Percentiles rank a stretch among this genome's conserved stretches.
Evolutionary conservation across 2,329 filamentous ascomycete species (phyloP).

Genomic region (Epichloe festucae): DNA sequence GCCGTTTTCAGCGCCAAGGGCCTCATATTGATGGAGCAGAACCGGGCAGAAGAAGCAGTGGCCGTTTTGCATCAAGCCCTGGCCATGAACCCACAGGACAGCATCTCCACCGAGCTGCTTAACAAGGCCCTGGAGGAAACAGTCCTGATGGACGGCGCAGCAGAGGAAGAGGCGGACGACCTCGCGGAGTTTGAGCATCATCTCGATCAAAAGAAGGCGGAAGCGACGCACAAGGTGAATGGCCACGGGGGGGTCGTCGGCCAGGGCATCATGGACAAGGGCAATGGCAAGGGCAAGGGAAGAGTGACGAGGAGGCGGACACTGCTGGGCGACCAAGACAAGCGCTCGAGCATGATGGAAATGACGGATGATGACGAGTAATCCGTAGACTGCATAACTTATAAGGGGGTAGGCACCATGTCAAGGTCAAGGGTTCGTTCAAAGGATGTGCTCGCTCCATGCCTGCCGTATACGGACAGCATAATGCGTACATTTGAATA

Average conservation of each 20-base stretch:
- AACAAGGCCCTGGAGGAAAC: constrained; percentile 58
- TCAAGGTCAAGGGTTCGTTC: too few relatives aligned
- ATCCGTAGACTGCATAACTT: too few relatives aligned
- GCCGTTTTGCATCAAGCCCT: constrained; percentile 74
- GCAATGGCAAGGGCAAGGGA: constrained; percentile 29
- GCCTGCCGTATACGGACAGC: background rate
- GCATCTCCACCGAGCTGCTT: constrained; percentile 66
- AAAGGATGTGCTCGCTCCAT: background rate
- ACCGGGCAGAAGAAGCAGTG: constrained; percentile 63
- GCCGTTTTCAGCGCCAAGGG: constrained; percentile 73
- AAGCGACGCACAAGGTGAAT: constrained; percentile 27
- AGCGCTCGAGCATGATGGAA: constrained; percentile 39
- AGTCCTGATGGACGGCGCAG: constrained; percentile 30
- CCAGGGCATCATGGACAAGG: constrained; percentile 22
- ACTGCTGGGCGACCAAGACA: constrained; percentile 21
- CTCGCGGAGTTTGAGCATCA: constrained; percentile 39
- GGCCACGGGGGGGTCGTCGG: constrained; percentile 12
- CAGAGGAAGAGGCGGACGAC: constrained; percentile 33
- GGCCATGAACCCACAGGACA: constrained; percentile 65
- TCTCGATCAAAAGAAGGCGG: constrained; percentile 32
- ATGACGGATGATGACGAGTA: constrained; percentile 39
- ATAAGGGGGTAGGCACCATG: background rate
- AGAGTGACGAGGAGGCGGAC: constrained; percentile 23
- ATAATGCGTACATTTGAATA: too few relatives aligned
- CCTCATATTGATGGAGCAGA: constrained; percentile 68